A percentile compares a stretch with the other conserved stretches of the same genome.
phyloP scores from a whole-genome alignment of 2,329 filamentous ascomycete genomes.

The Arthrinium phaeospermum region DNA sequence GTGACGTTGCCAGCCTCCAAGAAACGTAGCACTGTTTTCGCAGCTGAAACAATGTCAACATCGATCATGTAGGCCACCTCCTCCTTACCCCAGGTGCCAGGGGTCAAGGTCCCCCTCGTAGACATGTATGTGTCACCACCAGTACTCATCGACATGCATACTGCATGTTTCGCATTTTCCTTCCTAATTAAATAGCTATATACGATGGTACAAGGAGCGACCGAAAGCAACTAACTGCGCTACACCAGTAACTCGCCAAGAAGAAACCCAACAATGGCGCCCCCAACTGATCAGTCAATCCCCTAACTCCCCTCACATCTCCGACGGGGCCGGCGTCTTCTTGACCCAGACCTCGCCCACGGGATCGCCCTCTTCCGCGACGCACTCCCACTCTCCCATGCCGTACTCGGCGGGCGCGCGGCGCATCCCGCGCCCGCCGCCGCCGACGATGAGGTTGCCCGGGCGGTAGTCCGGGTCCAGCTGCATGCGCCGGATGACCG shows the following conservation, averaged over 20 bases:
- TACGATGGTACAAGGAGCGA: not conserved
- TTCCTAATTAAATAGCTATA: not conserved
- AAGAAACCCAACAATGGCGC: not conserved
- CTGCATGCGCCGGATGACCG: slow-evolving; percentile 75
- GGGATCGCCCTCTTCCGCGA: slow-evolving; percentile 67
- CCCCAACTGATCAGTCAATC: not conserved
- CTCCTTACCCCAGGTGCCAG: not conserved
- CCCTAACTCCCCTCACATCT: not conserved
- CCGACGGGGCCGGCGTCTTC: not conserved
- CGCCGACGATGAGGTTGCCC: slow-evolving; percentile 80
- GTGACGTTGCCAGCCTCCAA: not conserved
- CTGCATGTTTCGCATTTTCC: not conserved
- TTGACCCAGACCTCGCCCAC: slow-evolving; percentile 69
- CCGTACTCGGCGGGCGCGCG: slow-evolving; percentile 65
- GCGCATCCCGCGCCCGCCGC: slow-evolving; percentile 73
- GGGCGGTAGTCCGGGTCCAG: slow-evolving; percentile 70
- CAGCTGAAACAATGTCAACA: not conserved
- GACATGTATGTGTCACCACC: not conserved
- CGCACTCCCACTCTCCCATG: slow-evolving; percentile 75
- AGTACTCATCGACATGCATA: not conserved
- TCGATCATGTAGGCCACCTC: not conserved
- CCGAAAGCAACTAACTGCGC: not conserved
- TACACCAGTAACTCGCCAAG: not conserved
- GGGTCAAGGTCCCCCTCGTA: not conserved
- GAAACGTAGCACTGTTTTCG: not conserved